Base-by-base conservation (phyloP, 768 basidiomycete species). In the Cyclocybe cylindracea region DNA sequence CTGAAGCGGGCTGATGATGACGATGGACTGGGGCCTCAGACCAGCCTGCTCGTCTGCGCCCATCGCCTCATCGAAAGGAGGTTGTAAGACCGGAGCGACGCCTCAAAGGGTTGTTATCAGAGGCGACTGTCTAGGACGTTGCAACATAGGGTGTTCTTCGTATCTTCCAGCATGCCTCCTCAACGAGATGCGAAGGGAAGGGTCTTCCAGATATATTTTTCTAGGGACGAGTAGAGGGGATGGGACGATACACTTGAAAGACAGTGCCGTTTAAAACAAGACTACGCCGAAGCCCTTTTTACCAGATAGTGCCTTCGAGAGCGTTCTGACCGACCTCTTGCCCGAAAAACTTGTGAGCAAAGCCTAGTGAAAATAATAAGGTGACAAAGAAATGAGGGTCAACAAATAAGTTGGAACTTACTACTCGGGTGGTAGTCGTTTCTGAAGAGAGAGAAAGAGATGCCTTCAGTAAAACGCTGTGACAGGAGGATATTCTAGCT, bases 361-460 rank as follows among this genome's bases (percentile, higher is more conserved):
- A 70, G 50, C 67, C 76, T 78, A 49, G 49, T 36, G 32, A 39
- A 19, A 34, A 32, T 11, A 35, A 14, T 11, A 46, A 43, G 41
- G 58, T 53, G 18, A 46, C n/a, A 6, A 39, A 31, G n/a, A 32
- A 29, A 39, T 16, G 14, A 36, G 33, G 32, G 18, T 7, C 8
- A 32, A 34, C 14, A n/a, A 31, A 34, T 14, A n/a, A 4, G 32
- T 7, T 14, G 5, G 37, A 6, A 65, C 76, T 59, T 65, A 81
- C 82, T 76, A 44, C 73, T 72, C 10, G 82, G 78, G 53, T 84
- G 83, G 55, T 75, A 79, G 60, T 79, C 73, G 53, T 84, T 80
- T 10, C 82, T 82, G 47, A 5, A 49, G 31, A n/a, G 37, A 48
- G 34, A 11, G n/a, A n/a, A 44, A 38, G 7, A 11, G 24, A 7